Conservation (phyloP, 805 yeast genomes). For the Ogataea naganishii region DNA sequence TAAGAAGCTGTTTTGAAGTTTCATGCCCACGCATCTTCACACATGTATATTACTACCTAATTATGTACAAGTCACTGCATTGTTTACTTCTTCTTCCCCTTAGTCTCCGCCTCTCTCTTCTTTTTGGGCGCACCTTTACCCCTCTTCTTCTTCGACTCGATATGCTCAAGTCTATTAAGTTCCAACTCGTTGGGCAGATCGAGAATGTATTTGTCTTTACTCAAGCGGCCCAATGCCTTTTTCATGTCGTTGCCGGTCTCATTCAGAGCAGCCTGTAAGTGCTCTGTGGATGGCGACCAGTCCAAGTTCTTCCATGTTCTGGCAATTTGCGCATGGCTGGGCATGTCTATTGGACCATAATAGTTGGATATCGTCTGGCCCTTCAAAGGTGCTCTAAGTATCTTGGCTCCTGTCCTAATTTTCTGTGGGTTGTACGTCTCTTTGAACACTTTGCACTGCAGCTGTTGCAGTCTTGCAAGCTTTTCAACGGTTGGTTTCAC, state of each 20-base stretch:
- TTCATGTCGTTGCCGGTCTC: slow-evolving; percentile 51
- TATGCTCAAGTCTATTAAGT: slow-evolving; percentile 58
- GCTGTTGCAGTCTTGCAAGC: slow-evolving; percentile 46
- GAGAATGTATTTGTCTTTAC: too few species aligned
- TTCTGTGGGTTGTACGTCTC: slow-evolving; percentile 60
- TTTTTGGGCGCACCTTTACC: slow-evolving; percentile 86
- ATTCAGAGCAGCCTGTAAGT: too few species aligned
- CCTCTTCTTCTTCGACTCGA: slow-evolving; percentile 65
- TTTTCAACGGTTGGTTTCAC: slow-evolving; percentile 32
- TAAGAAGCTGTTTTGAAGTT: slow-evolving; percentile 20
- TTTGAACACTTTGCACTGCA: slow-evolving; percentile 60
- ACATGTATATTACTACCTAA: too few species aligned
- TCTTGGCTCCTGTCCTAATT: slow-evolving; percentile 64
- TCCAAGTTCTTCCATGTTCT: slow-evolving; percentile 16
- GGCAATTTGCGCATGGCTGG: slow-evolving; percentile 37
- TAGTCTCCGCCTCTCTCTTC: slow-evolving; percentile 38
- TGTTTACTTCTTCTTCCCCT: slow-evolving; percentile 31
- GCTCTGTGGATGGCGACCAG: too few species aligned
- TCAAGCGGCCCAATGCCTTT: slow-evolving; percentile 38
- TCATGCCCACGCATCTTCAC: too few species aligned
- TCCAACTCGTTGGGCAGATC: slow-evolving; percentile 61
- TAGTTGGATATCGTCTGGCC: slow-evolving; percentile 67
- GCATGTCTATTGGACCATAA: slow-evolving; percentile 67
- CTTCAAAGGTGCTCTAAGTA: slow-evolving; percentile 55
- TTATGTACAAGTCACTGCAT: too few species aligned